Evolutionary conservation across 1,139 yeast genomes (phyloP), one percentile per base, ranked within the genome.

Genomic region (Kodamaea suecica): DNA sequence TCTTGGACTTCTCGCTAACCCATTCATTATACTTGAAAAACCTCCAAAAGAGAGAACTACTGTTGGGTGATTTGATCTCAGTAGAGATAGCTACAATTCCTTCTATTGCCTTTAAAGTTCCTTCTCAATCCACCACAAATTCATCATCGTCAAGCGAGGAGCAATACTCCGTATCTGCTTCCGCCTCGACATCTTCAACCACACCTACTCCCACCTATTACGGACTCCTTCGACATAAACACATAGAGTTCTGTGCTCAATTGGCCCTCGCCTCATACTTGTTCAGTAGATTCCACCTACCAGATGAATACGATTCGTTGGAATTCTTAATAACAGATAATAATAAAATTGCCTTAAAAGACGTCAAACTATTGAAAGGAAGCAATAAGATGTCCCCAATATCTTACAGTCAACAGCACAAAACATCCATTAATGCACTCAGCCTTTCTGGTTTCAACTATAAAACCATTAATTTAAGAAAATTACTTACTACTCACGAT

Each of bases 171-270:
- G n/a, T n/a, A n/a, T n/a, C n/a, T n/a, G n/a, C n/a, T n/a, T n/a
- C n/a, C n/a, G n/a, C 31, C 27, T 24, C 27, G 16, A 5, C 28
- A 12, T 5, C 5, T 4, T 15, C 21, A 19, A 9, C 21, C 6
- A 6, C 21, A 19, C 21, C 21, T 6, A 19, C 21, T 6, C 21
- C 21, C 8, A 5, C 14, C 9, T 8, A 12, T 13, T 10, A 27
- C 12, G 13, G 11, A 4, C 4, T 12, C 10, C 23, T 61, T 16
- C 48, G 68, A 31, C 53, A 57, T 33, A 50, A 44, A 35, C 44
- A 49, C 37, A 49, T 61, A 19, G 63, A 61, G 42, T 45, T 50
- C 30, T 63, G 70, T 42, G 60, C 63, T 8, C 63, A 56, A 35
- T 45, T 58, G 9, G 55, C 63, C 1, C 38, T 63, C 4, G 51